Evolutionary conservation across 2,329 filamentous ascomycete genomes (phyloP), one percentile per base, ranked within the genome.

Genomic region (Trichoderma hamatum): DNA sequence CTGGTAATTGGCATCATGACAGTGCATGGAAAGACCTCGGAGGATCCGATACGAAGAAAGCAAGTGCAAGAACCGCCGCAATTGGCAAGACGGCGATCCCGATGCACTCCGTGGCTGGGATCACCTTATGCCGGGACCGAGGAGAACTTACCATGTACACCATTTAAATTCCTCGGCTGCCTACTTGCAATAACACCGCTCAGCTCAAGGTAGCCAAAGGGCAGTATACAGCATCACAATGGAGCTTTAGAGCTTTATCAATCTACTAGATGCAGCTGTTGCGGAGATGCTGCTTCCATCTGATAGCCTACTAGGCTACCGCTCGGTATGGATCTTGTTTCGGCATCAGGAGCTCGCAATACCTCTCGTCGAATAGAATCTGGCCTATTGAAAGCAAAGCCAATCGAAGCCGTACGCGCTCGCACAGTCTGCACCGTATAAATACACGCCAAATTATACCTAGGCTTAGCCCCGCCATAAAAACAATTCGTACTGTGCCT

Each of bases 401-500:
- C 32, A 34, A 10, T 51, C 6, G 13, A 65, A 14, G 4, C 63
- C 63, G 63, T 58, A 36, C 54, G 36, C 26, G 28, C 39, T 2
- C 52, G 30, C 28, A 34, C 9, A 5, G 3, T 0, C 0, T 9
- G 24, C 70, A 78, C 76, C 71, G 76, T 74, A 24, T 2, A 49
- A 1, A 4, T 2, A 1, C n/a, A 11, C 61, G 46, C 2, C 61
- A 11, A 19, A 49, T 30, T 43, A 19, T 28, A 2, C 51, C 46
- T 34, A 43, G 7, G 10, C 11, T 19, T n/a, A 58, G 54, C 63
- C 63, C 63, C 63, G 52, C 63, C 63, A 51, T 26, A 59, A 51
- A 28, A 30, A 13, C 73, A 78, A 78, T 75, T 74, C 77, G 71
- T 73, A 79, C 78, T 67, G 76, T 71, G 5, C n/a, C 19, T 24